A percentile compares a stretch with the other conserved stretches of the same genome.
Conservation (phyloP, 2,329 filamentous ascomycete genomes). For the Thelonectria discophora region DNA sequence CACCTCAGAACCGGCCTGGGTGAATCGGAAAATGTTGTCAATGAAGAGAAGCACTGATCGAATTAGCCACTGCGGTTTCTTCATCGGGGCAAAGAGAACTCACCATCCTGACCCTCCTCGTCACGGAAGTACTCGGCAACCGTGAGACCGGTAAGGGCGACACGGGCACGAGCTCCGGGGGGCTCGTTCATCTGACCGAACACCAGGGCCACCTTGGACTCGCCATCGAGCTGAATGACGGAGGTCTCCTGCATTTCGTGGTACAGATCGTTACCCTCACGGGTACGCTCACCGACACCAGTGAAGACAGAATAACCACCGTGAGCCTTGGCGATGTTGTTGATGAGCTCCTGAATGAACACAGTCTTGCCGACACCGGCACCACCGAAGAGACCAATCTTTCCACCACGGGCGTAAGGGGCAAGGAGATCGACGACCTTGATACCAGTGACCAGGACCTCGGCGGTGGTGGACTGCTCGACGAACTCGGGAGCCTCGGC, state of each 20-base stretch:
- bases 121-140: constrained; percentile 86
- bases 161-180: constrained; percentile 99
- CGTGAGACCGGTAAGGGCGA: constrained; percentile 89
- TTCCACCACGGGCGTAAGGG: constrained; percentile 99
- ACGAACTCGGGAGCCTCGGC: constrained; percentile 90
- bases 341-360: constrained; percentile 99
- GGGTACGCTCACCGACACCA: constrained; percentile 99
- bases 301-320: constrained; percentile 99
- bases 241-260: constrained; percentile 99
- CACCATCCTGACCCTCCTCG: constrained; percentile 84
- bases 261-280: constrained; percentile 99
- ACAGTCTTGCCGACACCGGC: constrained; percentile 99
- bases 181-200: constrained; percentile 99
- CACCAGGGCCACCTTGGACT: constrained; percentile 98
- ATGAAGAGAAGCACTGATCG: constrained; percentile 92
- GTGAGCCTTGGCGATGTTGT: constrained; percentile 99
- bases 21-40: constrained; percentile 99
- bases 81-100: constrained; percentile 43
- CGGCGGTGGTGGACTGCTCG: constrained; percentile 95
- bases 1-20: constrained; percentile 99
- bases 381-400: constrained; percentile 99
- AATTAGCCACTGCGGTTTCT: constrained; percentile 10
- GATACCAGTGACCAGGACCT: constrained; percentile 99
- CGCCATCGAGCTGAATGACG: constrained; percentile 98
- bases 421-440: constrained; percentile 99